Percentiles rank a stretch among this genome's conserved stretches.
These are phyloP conservation scores for Rhizodiscina lignyota DNA, from an alignment of 495 filamentous ascomycete species.

Conservation along the genomic window DNA sequence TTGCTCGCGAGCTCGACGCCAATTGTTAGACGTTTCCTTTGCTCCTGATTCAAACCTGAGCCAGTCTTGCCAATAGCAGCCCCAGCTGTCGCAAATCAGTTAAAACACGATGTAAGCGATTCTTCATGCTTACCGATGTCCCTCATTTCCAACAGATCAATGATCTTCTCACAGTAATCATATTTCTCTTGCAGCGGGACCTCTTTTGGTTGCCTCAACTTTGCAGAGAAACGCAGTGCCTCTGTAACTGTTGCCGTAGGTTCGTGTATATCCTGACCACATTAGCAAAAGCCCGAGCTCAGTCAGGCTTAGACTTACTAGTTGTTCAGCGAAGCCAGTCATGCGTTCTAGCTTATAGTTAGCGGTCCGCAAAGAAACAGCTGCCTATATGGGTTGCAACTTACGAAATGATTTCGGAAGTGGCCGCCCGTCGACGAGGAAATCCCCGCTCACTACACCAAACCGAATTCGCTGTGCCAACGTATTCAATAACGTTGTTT, in stretches of 20 bases:
- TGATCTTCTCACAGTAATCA: constrained; percentile 41
- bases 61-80: constrained; percentile 35
- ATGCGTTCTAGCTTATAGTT: background rate
- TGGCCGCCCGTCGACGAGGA: constrained; percentile 35
- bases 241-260: constrained; percentile 44
- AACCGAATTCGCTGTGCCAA: constrained; percentile 37
- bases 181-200: constrained; percentile 37
- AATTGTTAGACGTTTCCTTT: constrained; percentile 49
- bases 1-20: constrained; percentile 53
- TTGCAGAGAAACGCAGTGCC: constrained; percentile 40
- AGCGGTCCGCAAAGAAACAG: too few species aligned
- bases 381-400: too few species aligned
- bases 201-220: constrained; percentile 36
- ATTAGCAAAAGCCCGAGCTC: constrained; percentile 35
- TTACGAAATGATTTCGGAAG: constrained; percentile 18
- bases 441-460: constrained; percentile 35
- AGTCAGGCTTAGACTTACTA: too few species aligned
- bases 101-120: too few species aligned
- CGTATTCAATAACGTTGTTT: constrained; percentile 50
- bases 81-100: too few species aligned
- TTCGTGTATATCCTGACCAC: constrained; percentile 46
- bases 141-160: constrained; percentile 38
- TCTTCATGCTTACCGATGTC: too few species aligned
- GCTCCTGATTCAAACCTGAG: constrained; percentile 38
- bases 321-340: background rate